Percentiles rank a stretch among this genome's conserved stretches.
These are phyloP conservation scores for Malania oleifera DNA, from an alignment of 164 flowering plant species.

Conservation along the genomic window DNA sequence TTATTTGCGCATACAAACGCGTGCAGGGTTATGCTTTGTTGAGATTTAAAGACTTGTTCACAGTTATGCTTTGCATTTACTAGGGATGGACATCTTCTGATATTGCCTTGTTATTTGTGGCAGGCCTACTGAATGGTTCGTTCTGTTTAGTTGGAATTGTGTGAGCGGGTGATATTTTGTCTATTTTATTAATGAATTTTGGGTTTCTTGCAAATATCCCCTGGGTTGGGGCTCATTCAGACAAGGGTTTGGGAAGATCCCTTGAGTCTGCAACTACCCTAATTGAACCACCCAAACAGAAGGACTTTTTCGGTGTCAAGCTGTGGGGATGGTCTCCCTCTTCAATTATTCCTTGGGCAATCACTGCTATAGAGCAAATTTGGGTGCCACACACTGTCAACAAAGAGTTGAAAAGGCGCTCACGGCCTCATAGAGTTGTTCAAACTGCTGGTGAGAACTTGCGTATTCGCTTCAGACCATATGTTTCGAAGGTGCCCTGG, in stretches of 20 bases:
- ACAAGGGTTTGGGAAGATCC: slow-evolving; percentile 12
- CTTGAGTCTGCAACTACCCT: slow-evolving; percentile 17
- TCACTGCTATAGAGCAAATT: slow-evolving; percentile 25
- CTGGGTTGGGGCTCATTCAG: slow-evolving; percentile 21
- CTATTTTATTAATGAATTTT: slow-evolving; percentile 27
- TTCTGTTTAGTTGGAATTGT: background rate
- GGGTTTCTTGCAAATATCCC: slow-evolving; percentile 27
- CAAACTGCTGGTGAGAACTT: slow-evolving; percentile 18
- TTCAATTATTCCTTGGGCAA: slow-evolving; percentile 56
- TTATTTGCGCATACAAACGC: no score
- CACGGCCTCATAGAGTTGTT: slow-evolving; percentile 12
- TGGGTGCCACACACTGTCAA: slow-evolving; percentile 40
- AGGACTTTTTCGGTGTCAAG: slow-evolving; percentile 22
- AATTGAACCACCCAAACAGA: slow-evolving; percentile 23
- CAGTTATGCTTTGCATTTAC: background rate
- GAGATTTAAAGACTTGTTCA: no score
- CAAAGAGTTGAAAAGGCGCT: slow-evolving; percentile 32
- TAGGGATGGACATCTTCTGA: background rate
- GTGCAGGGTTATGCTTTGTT: no score
- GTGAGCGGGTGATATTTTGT: background rate
- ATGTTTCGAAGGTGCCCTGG: slow-evolving; percentile 91
- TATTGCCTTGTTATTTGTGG: background rate
- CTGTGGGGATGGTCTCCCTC: slow-evolving; percentile 44
- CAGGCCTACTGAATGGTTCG: slow-evolving; percentile 2
- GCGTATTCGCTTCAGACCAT: slow-evolving; percentile 65